These are phyloP conservation scores for Tuber brumale DNA, from an alignment of 495 filamentous ascomycete species.

Conservation along the genomic window DNA sequence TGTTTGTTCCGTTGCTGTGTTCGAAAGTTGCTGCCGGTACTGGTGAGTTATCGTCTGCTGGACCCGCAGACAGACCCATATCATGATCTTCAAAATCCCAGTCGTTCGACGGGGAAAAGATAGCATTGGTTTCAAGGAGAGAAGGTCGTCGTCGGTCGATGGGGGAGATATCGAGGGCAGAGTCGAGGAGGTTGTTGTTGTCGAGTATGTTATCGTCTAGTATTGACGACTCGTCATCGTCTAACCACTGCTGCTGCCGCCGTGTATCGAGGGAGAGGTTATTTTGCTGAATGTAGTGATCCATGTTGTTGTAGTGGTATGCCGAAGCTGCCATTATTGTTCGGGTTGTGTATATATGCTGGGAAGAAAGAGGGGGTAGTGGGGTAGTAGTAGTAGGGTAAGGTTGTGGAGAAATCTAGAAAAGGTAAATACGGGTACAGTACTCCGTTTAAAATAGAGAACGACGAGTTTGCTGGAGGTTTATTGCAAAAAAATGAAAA, in stretches of 20 bases:
- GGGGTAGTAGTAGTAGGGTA: background rate
- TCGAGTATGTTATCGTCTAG: conserved; percentile 83
- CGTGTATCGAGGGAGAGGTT: conserved; percentile 39
- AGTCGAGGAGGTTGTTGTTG: conserved; percentile 55
- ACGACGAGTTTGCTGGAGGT: background rate
- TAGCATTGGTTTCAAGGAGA: conserved; percentile 63
- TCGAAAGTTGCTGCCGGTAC: conserved; percentile 43
- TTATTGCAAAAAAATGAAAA: conserved; percentile 20
- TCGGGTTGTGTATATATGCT: conserved; percentile 24
- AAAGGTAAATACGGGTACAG: conserved; percentile 33
- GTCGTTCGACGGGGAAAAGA: conserved; percentile 59
- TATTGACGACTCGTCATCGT: conserved; percentile 75
- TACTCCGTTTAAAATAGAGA: conserved; percentile 16
- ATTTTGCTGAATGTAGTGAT: conserved; percentile 38
- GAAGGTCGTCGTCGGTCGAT: conserved; percentile 61
- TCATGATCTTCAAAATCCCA: conserved; percentile 51
- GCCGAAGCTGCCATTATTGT: conserved; percentile 34
- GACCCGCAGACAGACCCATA: conserved; percentile 50
- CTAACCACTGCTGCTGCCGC: conserved; percentile 49
- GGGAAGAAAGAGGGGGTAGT: conserved; percentile 2
- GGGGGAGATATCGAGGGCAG: conserved; percentile 63
- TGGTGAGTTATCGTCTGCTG: conserved; percentile 43
- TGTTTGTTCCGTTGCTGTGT: conserved; percentile 47
- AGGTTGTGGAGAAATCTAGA: conserved; percentile 30
- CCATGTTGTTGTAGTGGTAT: conserved; percentile 42